Percentiles rank a stretch among this genome's conserved stretches.
These are phyloP conservation scores for Stephania japonica DNA, from an alignment of 164 flowering plant genomes.

Conservation along the genomic window DNA sequence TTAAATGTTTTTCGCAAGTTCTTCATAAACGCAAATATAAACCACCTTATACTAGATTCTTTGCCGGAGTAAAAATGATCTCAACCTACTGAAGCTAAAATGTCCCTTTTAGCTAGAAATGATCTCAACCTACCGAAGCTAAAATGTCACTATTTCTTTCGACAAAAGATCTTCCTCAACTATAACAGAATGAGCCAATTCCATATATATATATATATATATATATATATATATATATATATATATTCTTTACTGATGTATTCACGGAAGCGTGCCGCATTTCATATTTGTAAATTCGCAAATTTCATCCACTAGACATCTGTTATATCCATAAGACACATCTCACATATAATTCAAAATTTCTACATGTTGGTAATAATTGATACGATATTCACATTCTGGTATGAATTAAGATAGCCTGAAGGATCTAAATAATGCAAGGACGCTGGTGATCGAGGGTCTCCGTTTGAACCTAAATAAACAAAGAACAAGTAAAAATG, in stretches of 20 bases:
- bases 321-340: neutral
- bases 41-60: no score
- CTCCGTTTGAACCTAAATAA: conserved; percentile 81
- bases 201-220: no score
- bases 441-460: conserved; percentile 58
- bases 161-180: neutral
- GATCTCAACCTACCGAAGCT: no score
- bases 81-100: no score
- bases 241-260: neutral
- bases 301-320: neutral
- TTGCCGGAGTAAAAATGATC: no score
- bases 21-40: neutral
- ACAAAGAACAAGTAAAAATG: neutral
- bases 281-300: neutral
- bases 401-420: conserved; percentile 78
- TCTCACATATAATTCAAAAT: neutral
- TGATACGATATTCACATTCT: conserved; percentile 44
- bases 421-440: conserved; percentile 84
- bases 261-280: neutral
- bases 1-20: neutral
- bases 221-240: no score
- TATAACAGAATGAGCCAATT: neutral
- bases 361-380: neutral
- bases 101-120: no score
- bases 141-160: no score